These are phyloP conservation scores for Paraphaeosphaeria minitans DNA, from an alignment of 2,329 filamentous ascomycete genomes.

Conservation along the genomic window DNA sequence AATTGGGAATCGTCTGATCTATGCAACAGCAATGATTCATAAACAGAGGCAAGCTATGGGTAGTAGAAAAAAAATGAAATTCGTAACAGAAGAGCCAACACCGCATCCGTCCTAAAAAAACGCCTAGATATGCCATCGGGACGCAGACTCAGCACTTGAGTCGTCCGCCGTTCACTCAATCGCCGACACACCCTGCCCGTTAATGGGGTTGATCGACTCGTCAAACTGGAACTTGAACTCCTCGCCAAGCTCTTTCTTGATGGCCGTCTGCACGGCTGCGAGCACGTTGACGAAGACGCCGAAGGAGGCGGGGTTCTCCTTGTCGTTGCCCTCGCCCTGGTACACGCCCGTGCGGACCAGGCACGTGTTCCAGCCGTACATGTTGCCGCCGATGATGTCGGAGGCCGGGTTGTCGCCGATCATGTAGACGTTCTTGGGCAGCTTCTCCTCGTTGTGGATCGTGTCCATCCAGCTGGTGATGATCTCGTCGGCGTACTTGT, in stretches of 20 bases:
- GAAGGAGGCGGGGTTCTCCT: conserved; percentile 77
- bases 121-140: conserved; percentile 4
- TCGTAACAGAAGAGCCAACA: background rate
- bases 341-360: conserved; percentile 78
- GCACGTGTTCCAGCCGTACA: conserved; percentile 83
- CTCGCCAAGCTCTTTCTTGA: conserved; percentile 71
- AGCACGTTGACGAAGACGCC: conserved; percentile 76
- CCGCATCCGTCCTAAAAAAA: background rate
- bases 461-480: conserved; percentile 76
- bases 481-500: conserved; percentile 78
- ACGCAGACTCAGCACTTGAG: conserved; percentile 9
- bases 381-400: conserved; percentile 77
- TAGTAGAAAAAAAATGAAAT: background rate
- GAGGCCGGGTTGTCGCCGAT: conserved; percentile 75
- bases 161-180: conserved; percentile 55
- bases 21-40: conserved; percentile 1
- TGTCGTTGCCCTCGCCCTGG: conserved; percentile 76
- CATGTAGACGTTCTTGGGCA: conserved; percentile 77
- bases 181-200: conserved; percentile 59
- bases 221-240: conserved; percentile 78
- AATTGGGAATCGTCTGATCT: conserved; percentile 15
- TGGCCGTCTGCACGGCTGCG: conserved; percentile 70
- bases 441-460: conserved; percentile 72
- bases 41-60: conserved; percentile 15
- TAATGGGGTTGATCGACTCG: conserved; percentile 70